phyloP scores from a whole-genome alignment of 1,284 basidiomycete species.

The Dichomitus squalens region DNA sequence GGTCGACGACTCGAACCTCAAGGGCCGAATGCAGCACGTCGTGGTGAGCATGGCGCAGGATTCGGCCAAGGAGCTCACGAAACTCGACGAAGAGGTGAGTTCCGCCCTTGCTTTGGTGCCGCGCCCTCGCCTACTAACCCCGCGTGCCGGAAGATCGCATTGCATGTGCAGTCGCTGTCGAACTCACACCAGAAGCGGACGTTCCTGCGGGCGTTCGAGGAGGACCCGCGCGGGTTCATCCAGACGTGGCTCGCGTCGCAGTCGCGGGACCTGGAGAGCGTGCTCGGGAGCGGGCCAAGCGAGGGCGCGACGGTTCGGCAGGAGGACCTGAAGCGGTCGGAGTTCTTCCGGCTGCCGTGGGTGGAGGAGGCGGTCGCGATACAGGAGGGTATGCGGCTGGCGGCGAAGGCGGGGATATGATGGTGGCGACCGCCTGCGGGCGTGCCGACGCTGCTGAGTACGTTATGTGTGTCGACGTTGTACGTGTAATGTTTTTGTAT shows the following conservation, averaged over 20 bases:
- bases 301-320: conserved; percentile 81
- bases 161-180: conserved; percentile 80
- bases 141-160: conserved; percentile 61
- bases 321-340: conserved; percentile 86
- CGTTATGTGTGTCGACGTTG: background rate
- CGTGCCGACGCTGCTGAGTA: background rate
- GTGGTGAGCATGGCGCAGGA: conserved; percentile 74
- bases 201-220: conserved; percentile 84
- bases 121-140: background rate
- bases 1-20: conserved; percentile 80
- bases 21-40: conserved; percentile 76
- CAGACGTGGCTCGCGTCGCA: conserved; percentile 92
- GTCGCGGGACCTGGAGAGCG: conserved; percentile 85
- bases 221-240: conserved; percentile 81
- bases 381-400: conserved; percentile 55
- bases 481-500: too few relatives aligned
- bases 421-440: background rate
- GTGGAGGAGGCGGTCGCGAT: conserved; percentile 72
- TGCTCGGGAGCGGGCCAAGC: conserved; percentile 86
- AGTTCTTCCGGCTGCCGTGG: conserved; percentile 91
- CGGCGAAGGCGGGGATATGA: conserved; percentile 38
- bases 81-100: conserved; percentile 85
- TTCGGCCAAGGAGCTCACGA: conserved; percentile 66
- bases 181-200: conserved; percentile 86
- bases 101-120: background rate